Evolutionary conservation across 2,329 filamentous ascomycete genomes (phyloP).

Genomic region (Emericellopsis cladophorae): DNA sequence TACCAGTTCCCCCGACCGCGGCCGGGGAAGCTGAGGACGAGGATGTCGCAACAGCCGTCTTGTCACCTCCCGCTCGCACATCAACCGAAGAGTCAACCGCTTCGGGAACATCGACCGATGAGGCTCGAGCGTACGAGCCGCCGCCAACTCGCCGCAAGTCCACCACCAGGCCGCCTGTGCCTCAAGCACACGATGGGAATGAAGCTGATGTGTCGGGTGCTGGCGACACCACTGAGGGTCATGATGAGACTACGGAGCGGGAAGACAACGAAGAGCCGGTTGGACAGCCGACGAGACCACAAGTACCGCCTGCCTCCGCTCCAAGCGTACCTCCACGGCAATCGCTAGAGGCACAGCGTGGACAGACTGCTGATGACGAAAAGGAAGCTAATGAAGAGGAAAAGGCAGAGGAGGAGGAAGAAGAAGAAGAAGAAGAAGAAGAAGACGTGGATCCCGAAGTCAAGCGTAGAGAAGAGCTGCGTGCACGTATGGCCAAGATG

Average conservation of each 20-base stretch:
- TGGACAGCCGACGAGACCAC: conserved; percentile 19
- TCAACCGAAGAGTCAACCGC: conserved; percentile 1
- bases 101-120: conserved; percentile 34
- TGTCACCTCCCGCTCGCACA: not conserved
- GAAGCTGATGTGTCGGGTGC: conserved; percentile 54
- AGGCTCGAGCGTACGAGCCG: conserved; percentile 20
- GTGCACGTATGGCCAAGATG: conserved; percentile 97
- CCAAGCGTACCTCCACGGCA: conserved; percentile 12
- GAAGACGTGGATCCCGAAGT: conserved; percentile 83
- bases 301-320: conserved; percentile 17
- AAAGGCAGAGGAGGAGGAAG: conserved; percentile 37
- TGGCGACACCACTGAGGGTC: conserved; percentile 50
- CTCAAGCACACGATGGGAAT: conserved; percentile 38
- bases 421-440: conserved; percentile 62
- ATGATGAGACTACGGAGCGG: conserved; percentile 51
- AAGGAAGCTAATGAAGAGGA: conserved; percentile 25
- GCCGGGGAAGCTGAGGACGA: conserved; percentile 21
- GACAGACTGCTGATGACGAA: conserved; percentile 8
- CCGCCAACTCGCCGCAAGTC: conserved; percentile 41
- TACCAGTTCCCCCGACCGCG: conserved; percentile 3
- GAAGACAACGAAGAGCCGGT: conserved; percentile 60
- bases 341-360: conserved; percentile 30
- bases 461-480: conserved; percentile 72
- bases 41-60: conserved; percentile 11
- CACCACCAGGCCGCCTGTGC: conserved; percentile 13